Evolutionary conservation across 129 eudicot genomes (phyloP).

Genomic region (Logfia minima): DNA sequence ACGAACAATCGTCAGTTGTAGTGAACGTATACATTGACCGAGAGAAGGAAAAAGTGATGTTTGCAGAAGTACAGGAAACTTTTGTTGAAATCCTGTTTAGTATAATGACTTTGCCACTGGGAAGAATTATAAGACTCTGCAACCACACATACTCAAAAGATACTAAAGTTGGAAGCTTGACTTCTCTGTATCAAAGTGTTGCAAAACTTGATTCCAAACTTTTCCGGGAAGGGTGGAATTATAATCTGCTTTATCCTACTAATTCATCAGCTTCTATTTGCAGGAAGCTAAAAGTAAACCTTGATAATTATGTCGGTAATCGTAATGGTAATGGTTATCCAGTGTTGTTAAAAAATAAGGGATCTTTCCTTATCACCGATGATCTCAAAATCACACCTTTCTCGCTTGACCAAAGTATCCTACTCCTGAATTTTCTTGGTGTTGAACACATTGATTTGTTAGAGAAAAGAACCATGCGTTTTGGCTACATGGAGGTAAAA

Average conservation of each 20-base stretch:
- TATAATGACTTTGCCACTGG: constrained; percentile 43
- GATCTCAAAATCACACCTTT: constrained; percentile 33
- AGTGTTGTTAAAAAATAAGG: constrained; percentile 9
- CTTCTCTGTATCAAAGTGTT: constrained; percentile 28
- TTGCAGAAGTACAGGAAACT: constrained; percentile 36
- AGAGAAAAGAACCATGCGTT: neutral
- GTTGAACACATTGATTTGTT: constrained; percentile 23
- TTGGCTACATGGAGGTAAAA: too few species aligned
- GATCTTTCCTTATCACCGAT: constrained; percentile 29
- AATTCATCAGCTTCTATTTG: constrained; percentile 18
- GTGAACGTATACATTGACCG: constrained; percentile 30
- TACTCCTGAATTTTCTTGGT: constrained; percentile 30
- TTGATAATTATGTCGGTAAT: neutral
- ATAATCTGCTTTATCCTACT: constrained; percentile 26
- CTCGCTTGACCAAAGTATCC: constrained; percentile 12
- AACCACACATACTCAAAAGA: constrained; percentile 8
- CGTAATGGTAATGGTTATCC: neutral
- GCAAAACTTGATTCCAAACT: constrained; percentile 21
- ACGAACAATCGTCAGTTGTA: constrained; percentile 4
- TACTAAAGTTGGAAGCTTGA: constrained; percentile 37
- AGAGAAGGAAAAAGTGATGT: constrained; percentile 38
- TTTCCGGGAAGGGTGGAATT: neutral
- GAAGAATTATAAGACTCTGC: constrained; percentile 31
- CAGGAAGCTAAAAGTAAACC: constrained; percentile 31
- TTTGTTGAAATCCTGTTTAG: constrained; percentile 39